Base-by-base conservation (phyloP, 805 yeast genomes). In the Candida sonorensis region DNA sequence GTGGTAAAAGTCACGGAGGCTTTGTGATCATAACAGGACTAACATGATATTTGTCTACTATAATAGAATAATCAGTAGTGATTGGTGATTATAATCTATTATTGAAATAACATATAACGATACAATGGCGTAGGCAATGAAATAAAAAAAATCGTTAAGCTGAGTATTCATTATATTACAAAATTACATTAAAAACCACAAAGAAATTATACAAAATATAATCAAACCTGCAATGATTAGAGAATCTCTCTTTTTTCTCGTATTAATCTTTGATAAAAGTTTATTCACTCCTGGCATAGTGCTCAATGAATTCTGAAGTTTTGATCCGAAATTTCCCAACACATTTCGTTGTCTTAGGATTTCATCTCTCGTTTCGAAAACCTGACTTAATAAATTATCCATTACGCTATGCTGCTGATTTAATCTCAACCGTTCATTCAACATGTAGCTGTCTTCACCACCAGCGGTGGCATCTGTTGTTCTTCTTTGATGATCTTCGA, bases 311-410 rank as follows among this genome's bases (percentile, higher is more conserved):
- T 69, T 69, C 38, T 76, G 64, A 34, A 88, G 62, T 36, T 75
- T 68, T 35, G 72, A 66, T 41, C 80, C 83, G 5, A 92, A 82
- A 38, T 64, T 72, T 35, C 66, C 65, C 33, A 92, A 63, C 7
- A 71, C 53, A 23, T 68, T 70, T 37, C 90, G 67, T 60, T 92
- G 98, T 29, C 78, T 66, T 28, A 70, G 44, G 33, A 92, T 69
- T 49, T 84, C 94, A 38, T 88, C 97, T 36, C 97, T 67, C 0
- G 97, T 87, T 44, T 82, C 84, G 60, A 75, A 81, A 1, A 96
- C 97, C 52, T 81, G 88, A n/a, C 72, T 71, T 23, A 90, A 67
- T 36, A 92, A 64, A 27, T 81, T 62, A 52, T 92, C 97, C 11
- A 94, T 84, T 31, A 87, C 63, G 26, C 69, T 66, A 52, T 86